Evolutionary conservation across 1,139 yeast species (phyloP).

Genomic region (Debaryomyces nepalensis): DNA sequence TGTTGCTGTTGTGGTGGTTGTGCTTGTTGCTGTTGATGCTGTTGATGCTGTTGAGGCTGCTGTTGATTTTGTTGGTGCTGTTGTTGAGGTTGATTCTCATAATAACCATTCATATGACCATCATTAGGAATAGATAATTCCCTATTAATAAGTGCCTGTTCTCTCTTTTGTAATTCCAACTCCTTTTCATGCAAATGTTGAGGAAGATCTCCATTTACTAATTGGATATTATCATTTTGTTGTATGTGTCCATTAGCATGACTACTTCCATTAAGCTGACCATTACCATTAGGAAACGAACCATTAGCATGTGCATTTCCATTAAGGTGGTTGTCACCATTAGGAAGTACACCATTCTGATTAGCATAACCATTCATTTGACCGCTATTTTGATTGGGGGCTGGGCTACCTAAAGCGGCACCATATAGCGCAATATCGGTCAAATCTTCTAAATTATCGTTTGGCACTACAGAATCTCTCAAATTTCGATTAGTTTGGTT

Average conservation of each 20-base stretch:
- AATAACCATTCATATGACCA: conserved; percentile 13
- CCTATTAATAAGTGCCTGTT: conserved; percentile 45
- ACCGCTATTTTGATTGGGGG: background rate
- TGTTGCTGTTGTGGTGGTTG: conserved; percentile 16
- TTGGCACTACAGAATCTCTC: conserved; percentile 22
- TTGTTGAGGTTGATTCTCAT: conserved; percentile 17
- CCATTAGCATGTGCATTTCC: background rate
- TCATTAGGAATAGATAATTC: conserved; percentile 28
- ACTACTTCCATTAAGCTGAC: background rate
- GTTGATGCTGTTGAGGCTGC: conserved; percentile 12
- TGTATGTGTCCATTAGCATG: conserved; percentile 16
- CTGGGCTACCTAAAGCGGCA: conserved; percentile 29
- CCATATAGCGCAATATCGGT: conserved; percentile 51
- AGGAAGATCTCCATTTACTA: conserved; percentile 11
- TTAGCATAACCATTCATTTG: too few species aligned
- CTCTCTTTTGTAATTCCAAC: conserved; percentile 49
- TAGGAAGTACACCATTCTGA: too few species aligned
- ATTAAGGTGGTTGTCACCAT: too few species aligned
- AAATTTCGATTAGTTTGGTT: background rate
- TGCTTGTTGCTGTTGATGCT: conserved; percentile 10
- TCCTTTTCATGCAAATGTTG: conserved; percentile 33
- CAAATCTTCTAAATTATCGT: conserved; percentile 46
- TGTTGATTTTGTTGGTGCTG: conserved; percentile 12
- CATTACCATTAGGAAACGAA: conserved; percentile 5
- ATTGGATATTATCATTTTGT: conserved; percentile 13